Conservation (phyloP, 495 filamentous ascomycete species). For the Penicillium herquei region DNA sequence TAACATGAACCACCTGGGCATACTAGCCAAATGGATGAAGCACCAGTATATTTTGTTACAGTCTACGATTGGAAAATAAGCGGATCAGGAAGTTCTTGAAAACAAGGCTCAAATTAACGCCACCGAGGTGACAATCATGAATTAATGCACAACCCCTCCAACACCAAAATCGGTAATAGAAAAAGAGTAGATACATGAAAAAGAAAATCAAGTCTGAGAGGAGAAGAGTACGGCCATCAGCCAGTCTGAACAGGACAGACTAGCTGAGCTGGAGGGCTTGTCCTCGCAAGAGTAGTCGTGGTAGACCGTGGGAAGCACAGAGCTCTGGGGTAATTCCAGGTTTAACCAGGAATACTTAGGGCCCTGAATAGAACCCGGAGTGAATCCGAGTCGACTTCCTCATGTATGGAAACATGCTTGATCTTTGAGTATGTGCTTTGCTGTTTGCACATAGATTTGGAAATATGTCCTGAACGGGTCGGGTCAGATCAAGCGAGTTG, state of each 20-base stretch:
- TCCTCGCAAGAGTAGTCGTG: neutral
- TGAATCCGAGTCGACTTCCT: neutral
- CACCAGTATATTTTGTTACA: too few relatives aligned
- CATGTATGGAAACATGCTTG: neutral
- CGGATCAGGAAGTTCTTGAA: neutral
- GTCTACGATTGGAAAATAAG: conserved; percentile 51
- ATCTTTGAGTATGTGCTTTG: neutral
- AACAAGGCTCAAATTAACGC: neutral
- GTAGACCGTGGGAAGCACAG: neutral
- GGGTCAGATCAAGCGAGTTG: neutral
- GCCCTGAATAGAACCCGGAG: neutral
- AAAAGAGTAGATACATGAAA: conserved; percentile 19
- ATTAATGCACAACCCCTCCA: conserved; percentile 6
- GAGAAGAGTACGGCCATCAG: conserved; percentile 10
- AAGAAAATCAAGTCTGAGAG: conserved; percentile 9
- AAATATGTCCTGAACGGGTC: neutral
- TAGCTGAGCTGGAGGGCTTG: conserved; percentile 12
- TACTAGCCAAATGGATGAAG: too few relatives aligned
- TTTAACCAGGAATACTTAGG: neutral
- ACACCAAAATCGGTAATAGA: conserved; percentile 9
- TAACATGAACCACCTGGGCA: too few relatives aligned
- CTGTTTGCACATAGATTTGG: neutral
- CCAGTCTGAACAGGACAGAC: conserved; percentile 5
- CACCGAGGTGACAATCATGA: neutral
- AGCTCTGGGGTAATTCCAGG: neutral